Evolutionary conservation across 345 rosid species (phyloP).

Genomic region (Firmiana major): DNA sequence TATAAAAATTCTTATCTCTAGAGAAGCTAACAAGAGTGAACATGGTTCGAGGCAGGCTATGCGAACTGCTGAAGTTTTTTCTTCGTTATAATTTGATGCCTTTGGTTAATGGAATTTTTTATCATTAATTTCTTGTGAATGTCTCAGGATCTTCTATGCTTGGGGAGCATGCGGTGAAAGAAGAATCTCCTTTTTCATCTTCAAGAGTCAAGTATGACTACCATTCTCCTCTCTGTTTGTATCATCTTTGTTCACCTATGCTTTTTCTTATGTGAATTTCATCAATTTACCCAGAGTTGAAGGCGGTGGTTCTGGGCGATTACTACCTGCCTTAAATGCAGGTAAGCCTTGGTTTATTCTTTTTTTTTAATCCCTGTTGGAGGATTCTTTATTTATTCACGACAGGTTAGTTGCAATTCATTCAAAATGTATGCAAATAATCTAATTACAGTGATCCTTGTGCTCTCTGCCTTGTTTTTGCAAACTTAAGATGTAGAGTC

Average conservation of each 20-base stretch:
- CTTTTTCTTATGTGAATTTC: constrained; percentile 23
- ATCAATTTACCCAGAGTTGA: constrained; percentile 56
- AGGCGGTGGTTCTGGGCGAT: constrained; percentile 56
- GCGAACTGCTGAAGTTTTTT: neutral
- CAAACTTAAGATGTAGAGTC: constrained; percentile 38
- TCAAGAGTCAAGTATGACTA: constrained; percentile 80
- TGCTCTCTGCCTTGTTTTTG: constrained; percentile 15
- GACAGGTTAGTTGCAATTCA: neutral
- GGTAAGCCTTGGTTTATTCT: constrained; percentile 24
- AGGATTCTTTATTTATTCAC: neutral
- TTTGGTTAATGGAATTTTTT: constrained; percentile 4
- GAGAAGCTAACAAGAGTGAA: neutral
- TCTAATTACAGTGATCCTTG: neutral
- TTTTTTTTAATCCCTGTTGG: neutral
- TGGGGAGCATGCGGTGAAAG: constrained; percentile 69
- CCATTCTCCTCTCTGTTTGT: constrained; percentile 19
- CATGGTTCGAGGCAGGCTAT: neutral
- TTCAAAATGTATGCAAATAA: neutral
- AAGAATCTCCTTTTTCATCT: constrained; percentile 77
- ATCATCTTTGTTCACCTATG: constrained; percentile 4
- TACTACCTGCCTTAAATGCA: constrained; percentile 32
- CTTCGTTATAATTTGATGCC: neutral
- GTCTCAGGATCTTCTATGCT: constrained; percentile 38
- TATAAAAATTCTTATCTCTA: neutral
- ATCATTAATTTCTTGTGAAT: constrained; percentile 16